Conservation (phyloP, 2,329 filamentous ascomycete species). For the Paramyrothecium sp. region DNA sequence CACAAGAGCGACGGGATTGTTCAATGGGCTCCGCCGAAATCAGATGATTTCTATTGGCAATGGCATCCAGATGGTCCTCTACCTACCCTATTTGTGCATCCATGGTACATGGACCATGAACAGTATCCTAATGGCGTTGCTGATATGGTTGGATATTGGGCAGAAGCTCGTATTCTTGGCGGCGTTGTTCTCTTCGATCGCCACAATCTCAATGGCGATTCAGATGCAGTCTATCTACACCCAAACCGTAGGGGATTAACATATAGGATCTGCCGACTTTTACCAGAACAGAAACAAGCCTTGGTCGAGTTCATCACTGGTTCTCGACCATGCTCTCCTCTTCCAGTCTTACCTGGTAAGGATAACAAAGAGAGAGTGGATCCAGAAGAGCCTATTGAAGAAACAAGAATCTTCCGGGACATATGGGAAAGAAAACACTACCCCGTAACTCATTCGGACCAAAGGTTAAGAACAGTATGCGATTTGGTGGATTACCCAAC, state of each 20-base stretch:
- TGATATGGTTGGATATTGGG: conserved; percentile 17
- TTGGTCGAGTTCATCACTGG: conserved; percentile 12
- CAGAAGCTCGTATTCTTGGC: conserved; percentile 13
- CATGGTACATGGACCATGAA: conserved; percentile 2
- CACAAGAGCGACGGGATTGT: conserved; percentile 20
- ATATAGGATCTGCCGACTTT: conserved; percentile 16
- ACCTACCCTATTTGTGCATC: conserved; percentile 24
- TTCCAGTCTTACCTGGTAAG: conserved; percentile 13
- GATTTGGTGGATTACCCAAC: background rate
- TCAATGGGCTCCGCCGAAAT: conserved; percentile 16
- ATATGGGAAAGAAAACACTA: conserved; percentile 25
- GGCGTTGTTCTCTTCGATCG: conserved; percentile 2
- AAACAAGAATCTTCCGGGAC: conserved; percentile 23
- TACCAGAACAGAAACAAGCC: conserved; percentile 12
- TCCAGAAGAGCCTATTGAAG: conserved; percentile 18
- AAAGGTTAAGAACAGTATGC: background rate
- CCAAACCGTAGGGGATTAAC: conserved; percentile 6
- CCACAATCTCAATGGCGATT: background rate
- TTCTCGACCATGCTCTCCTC: background rate
- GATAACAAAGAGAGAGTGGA: conserved; percentile 21
- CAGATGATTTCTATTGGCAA: conserved; percentile 4
- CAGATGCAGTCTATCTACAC: conserved; percentile 12
- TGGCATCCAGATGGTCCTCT: conserved; percentile 8
- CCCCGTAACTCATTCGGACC: background rate
- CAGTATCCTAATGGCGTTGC: conserved; percentile 14